These are phyloP conservation scores for Hygrophila difformis DNA, from an alignment of 257 asterid species.

Conservation along the genomic window DNA sequence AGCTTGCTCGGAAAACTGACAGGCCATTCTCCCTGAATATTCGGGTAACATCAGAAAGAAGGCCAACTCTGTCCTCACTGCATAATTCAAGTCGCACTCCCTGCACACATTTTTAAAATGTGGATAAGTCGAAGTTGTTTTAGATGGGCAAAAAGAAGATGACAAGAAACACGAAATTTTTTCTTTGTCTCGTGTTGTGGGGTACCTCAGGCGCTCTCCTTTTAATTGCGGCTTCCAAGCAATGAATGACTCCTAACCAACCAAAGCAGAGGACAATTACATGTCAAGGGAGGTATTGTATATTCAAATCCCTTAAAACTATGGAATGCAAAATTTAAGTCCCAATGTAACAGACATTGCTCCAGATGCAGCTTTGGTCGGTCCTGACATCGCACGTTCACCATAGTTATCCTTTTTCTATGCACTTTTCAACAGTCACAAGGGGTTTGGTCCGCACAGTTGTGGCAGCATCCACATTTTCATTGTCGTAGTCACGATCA, in stretches of 20 bases:
- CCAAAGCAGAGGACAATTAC: background rate
- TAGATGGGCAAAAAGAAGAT: background rate
- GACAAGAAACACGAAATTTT: background rate
- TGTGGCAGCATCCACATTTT: conserved; percentile 3
- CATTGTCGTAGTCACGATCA: conserved; percentile 50
- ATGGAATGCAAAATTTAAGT: background rate
- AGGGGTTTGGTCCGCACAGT: conserved; percentile 26
- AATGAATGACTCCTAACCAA: conserved; percentile 37
- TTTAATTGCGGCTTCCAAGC: conserved; percentile 50
- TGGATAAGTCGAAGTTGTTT: too few species aligned
- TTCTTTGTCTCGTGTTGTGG: background rate
- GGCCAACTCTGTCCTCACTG: conserved; percentile 39
- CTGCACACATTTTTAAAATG: conserved; percentile 20
- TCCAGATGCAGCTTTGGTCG: conserved; percentile 30
- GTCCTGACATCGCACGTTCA: conserved; percentile 36
- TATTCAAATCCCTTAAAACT: too few species aligned
- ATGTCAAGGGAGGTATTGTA: too few species aligned
- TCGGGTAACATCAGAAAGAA: conserved; percentile 46
- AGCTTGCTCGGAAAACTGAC: conserved; percentile 41
- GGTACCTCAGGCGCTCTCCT: conserved; percentile 46
- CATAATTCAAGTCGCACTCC: conserved; percentile 47
- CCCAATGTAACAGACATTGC: too few species aligned
- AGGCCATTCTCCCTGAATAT: conserved; percentile 52
- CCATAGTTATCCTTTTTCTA: conserved; percentile 36
- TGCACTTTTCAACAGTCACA: conserved; percentile 31